phyloP scores from a whole-genome alignment of 768 basidiomycete genomes.

The Hygrophoropsis aurantiaca region DNA sequence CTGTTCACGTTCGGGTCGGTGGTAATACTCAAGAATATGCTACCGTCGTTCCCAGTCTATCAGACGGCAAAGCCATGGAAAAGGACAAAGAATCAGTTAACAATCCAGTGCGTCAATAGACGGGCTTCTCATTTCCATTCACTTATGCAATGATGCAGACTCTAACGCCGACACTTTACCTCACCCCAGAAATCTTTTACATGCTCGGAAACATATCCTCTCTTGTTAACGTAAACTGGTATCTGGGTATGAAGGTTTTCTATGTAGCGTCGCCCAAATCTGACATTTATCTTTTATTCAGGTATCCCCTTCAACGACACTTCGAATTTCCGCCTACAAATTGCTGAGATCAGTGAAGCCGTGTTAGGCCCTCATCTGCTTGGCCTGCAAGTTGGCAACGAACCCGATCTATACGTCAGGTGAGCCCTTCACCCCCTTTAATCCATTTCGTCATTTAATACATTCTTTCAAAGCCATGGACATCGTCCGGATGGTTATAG shows the following conservation, averaged over 20 bases:
- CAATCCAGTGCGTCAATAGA: slow-evolving; percentile 10
- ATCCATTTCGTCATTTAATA: not conserved
- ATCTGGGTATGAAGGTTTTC: slow-evolving; percentile 30
- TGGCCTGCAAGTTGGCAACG: slow-evolving; percentile 60
- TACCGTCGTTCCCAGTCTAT: slow-evolving; percentile 24
- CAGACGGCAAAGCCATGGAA: slow-evolving; percentile 23
- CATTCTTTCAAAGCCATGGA: slow-evolving; percentile 18
- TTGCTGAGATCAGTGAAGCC: slow-evolving; percentile 40
- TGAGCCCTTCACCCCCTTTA: not conserved
- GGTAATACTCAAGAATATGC: slow-evolving; percentile 52
- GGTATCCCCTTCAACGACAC: slow-evolving; percentile 18
- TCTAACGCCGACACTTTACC: slow-evolving; percentile 49
- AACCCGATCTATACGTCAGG: slow-evolving; percentile 52
- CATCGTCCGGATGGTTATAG: slow-evolving; percentile 27
- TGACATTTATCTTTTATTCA: not conserved
- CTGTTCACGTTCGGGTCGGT: slow-evolving; percentile 44
- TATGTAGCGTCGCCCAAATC: not conserved
- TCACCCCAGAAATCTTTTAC: slow-evolving; percentile 51
- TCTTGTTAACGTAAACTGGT: slow-evolving; percentile 48
- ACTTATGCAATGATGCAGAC: slow-evolving; percentile 32
- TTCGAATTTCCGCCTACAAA: slow-evolving; percentile 27
- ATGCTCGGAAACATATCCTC: slow-evolving; percentile 46
- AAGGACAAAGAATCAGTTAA: slow-evolving; percentile 25
- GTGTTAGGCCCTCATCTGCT: slow-evolving; percentile 43
- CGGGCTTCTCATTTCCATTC: slow-evolving; percentile 8